Percentiles rank a stretch among this genome's conserved stretches.
Conservation (phyloP, 345 rosid species). For the Ailanthus altissimus region DNA sequence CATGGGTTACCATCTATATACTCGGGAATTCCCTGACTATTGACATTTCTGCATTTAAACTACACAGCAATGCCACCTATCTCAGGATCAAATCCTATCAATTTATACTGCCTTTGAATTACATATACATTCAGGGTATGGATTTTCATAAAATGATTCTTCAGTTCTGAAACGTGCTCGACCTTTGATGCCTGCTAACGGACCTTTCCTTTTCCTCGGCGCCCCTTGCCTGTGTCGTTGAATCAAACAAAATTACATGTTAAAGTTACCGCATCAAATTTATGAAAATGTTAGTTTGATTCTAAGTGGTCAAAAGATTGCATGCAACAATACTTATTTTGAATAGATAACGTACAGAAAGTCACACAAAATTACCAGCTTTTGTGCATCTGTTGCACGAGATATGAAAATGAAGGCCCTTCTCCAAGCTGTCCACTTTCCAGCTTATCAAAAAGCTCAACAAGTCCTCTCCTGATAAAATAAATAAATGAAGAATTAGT, state of each 20-base stretch:
- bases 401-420: constrained; percentile 45
- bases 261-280: neutral
- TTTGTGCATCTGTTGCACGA: constrained; percentile 67
- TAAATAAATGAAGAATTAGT: neutral
- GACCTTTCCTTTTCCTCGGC: constrained; percentile 70
- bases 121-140: constrained; percentile 87
- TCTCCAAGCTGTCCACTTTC: constrained; percentile 60
- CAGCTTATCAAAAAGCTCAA: constrained; percentile 62
- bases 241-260: neutral
- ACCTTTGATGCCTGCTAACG: constrained; percentile 70
- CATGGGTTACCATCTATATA: neutral
- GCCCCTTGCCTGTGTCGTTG: constrained; percentile 71
- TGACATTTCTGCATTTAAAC: neutral
- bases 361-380: constrained; percentile 45
- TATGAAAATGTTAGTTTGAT: neutral
- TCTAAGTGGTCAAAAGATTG: neutral
- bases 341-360: neutral
- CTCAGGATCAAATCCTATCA: neutral
- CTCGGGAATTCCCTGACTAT: neutral
- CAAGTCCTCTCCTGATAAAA: constrained; percentile 69
- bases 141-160: constrained; percentile 91
- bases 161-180: constrained; percentile 78
- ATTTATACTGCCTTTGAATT: constrained; percentile 38
- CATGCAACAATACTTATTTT: neutral
- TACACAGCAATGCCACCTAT: neutral